Evolutionary conservation across 441 rosid genomes (phyloP).

Genomic region (Euphorbia corollata): DNA sequence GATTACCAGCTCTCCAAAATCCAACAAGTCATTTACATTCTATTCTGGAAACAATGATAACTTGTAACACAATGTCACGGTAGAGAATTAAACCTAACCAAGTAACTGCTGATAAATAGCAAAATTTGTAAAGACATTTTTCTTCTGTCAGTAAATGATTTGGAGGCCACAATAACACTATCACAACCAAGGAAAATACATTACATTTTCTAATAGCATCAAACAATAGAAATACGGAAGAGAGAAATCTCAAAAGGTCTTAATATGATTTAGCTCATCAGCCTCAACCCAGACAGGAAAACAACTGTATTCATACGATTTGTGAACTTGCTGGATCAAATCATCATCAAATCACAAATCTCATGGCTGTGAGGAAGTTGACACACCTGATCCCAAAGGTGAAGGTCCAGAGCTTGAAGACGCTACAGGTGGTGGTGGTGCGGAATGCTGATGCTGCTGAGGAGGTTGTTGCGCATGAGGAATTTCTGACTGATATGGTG

Average conservation of each 20-base stretch:
- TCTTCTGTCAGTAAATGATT: neutral
- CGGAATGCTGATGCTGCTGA: constrained; percentile 56
- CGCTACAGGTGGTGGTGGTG: constrained; percentile 23
- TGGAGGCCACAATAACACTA: neutral
- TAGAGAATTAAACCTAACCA: neutral
- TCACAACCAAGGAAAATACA: neutral
- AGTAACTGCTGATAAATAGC: neutral
- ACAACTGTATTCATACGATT: neutral
- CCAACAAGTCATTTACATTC: too few relatives aligned
- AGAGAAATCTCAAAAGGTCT: neutral
- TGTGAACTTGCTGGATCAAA: neutral
- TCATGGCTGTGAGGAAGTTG: constrained; percentile 23
- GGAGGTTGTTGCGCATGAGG: constrained; percentile 35
- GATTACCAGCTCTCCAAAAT: too few relatives aligned
- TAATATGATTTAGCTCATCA: neutral
- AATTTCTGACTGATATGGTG: constrained; percentile 36
- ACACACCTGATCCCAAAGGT: constrained; percentile 20
- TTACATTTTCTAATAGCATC: neutral
- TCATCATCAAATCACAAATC: constrained; percentile 5
- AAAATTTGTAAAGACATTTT: neutral
- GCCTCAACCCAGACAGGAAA: neutral
- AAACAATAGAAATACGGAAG: neutral
- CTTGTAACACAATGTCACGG: neutral
- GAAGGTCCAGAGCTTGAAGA: constrained; percentile 24
- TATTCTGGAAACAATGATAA: too few relatives aligned